Percentiles rank a stretch among this genome's conserved stretches.
phyloP scores from a whole-genome alignment of 169 alveolate species.

The Cryptosporidium canis region DNA sequence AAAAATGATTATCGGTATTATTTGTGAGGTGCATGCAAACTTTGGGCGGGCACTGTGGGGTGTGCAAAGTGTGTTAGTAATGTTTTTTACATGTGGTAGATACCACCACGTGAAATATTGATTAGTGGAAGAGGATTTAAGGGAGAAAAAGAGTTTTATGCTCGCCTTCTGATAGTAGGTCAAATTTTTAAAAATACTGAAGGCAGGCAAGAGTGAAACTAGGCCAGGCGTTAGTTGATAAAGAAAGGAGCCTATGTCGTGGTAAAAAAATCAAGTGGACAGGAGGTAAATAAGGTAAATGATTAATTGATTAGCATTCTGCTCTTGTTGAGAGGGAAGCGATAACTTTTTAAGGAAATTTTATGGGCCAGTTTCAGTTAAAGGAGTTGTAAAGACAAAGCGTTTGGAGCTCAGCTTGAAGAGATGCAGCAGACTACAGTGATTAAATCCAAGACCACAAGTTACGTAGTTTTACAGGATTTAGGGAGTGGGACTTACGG shows the following conservation, averaged over 20 bases:
- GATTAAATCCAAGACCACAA: slow-evolving; percentile 63
- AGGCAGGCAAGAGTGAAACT: neutral
- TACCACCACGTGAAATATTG: slow-evolving; percentile 71
- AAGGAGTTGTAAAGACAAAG: neutral
- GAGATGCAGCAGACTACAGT: slow-evolving; percentile 57
- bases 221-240: neutral
- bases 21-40: slow-evolving; percentile 39
- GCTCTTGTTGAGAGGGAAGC: neutral
- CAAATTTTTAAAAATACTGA: neutral
- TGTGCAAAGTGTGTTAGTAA: slow-evolving; percentile 71
- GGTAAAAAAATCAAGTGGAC: slow-evolving; percentile 6
- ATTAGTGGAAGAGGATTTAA: slow-evolving; percentile 26
- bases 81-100: slow-evolving; percentile 68
- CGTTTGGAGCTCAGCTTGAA: neutral
- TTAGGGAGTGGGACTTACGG: slow-evolving; percentile 87
- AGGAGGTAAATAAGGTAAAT: neutral
- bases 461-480: slow-evolving; percentile 66
- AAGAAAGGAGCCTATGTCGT: neutral
- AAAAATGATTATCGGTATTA: neutral
- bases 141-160: neutral
- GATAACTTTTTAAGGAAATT: neutral
- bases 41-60: slow-evolving; percentile 62
- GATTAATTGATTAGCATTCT: neutral
- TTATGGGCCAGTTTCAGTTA: neutral
- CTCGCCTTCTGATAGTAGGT: neutral